Evolutionary conservation across 2,329 filamentous ascomycete species (phyloP), one percentile per base, ranked within the genome.

Genomic region (Ascochyta koolunga): DNA sequence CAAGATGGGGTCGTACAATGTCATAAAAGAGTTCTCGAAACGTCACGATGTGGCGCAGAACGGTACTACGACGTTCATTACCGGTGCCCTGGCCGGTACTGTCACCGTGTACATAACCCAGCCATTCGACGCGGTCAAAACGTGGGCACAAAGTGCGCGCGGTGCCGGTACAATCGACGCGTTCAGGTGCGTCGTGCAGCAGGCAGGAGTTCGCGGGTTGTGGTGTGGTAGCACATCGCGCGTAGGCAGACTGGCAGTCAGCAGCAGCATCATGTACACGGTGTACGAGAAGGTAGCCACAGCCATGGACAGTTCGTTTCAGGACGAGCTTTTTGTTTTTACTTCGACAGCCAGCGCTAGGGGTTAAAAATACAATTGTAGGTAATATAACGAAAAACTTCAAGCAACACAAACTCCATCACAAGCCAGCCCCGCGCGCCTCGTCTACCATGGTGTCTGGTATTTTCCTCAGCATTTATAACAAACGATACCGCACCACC

Each of bases 1-100:
- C 1, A 71, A 79, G 6, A 80, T 81, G 77, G 78, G 79, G 0
- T 76, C 74, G 2, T 83, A 82, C 66, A 82, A 81, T 49, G 70
- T 79, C 19, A 61, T 82, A 37, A 77, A 76, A 18, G 76, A 79
- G 37, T 58, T 66, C 15, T 58, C 62, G 13, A 49, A 54, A 29
- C 54, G 44, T 11, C 50, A 63, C 9, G 62, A 65, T 2, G 37
- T 67, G 5, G 54, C 66, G 1, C 63, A 67, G 31, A 68, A 61
- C 21, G 66, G 56, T 5, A 58, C 57, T 2, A 49, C 59, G 29
- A 68, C 66, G 0, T 71, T 74, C 44, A 61, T 59, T 0, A 63
- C 62, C 8, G 70, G 70, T 13, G 68, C 69, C 1, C 31, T 67
- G 22, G 70, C 71, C 10, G 71, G 70, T 5, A 53, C 51, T 13